Conservation (phyloP, 2,329 filamentous ascomycete genomes). For the Hortaea werneckii region DNA sequence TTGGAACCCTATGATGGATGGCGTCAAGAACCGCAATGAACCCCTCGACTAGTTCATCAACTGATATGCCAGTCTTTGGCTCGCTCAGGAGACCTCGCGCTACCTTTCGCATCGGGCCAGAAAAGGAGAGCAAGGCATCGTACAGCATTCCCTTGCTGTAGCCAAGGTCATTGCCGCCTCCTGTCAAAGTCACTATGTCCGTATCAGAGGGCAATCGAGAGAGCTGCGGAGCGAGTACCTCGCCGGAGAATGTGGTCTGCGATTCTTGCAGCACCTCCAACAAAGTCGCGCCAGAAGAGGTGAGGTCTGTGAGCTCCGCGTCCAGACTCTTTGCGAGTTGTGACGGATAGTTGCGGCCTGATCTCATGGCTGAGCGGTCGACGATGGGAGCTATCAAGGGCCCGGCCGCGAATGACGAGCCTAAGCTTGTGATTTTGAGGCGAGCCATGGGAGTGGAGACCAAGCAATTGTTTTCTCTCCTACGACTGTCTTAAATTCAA, state of each 20-base stretch:
- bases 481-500: too few relatives aligned
- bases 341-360: slow-evolving; percentile 28
- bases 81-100: too few relatives aligned
- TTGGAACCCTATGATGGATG: slow-evolving; percentile 1
- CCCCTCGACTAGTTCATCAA: background rate
- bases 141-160: slow-evolving; percentile 3
- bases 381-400: slow-evolving; percentile 26
- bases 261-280: slow-evolving; percentile 28
- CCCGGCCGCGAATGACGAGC: slow-evolving; percentile 17
- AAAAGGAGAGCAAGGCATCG: background rate
- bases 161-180: slow-evolving; percentile 2
- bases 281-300: slow-evolving; percentile 30
- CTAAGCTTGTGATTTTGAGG: slow-evolving; percentile 9
- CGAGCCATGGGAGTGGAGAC: background rate
- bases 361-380: slow-evolving; percentile 23
- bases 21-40: slow-evolving; percentile 7
- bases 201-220: slow-evolving; percentile 23
- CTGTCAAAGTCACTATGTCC: slow-evolving; percentile 24
- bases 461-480: too few relatives aligned
- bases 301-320: slow-evolving; percentile 16
- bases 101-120: background rate
- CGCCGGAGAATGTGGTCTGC: slow-evolving; percentile 16
- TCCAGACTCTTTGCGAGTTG: slow-evolving; percentile 23
- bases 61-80: background rate
- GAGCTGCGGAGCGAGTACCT: slow-evolving; percentile 28